phyloP scores from a whole-genome alignment of 345 rosid genomes.

The Diplotaxis tenuifolia region DNA sequence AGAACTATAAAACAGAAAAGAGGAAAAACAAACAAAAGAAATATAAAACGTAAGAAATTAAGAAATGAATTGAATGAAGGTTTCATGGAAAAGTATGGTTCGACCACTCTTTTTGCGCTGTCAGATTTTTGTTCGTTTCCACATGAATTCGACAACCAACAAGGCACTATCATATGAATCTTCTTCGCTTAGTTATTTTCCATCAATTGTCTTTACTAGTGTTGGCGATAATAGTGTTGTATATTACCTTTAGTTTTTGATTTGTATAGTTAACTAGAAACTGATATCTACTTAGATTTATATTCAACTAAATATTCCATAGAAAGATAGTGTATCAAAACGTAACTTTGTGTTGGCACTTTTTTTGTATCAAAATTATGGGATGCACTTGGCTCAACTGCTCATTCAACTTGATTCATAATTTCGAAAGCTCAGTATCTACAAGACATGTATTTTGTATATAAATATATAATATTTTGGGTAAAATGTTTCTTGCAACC shows the following conservation, averaged over 20 bases:
- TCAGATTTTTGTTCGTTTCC: conserved; percentile 32
- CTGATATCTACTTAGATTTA: background rate
- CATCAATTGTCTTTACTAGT: background rate
- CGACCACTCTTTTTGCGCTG: conserved; percentile 37
- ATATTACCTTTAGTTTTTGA: background rate
- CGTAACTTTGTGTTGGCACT: background rate
- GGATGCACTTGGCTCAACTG: background rate
- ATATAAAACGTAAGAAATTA: background rate
- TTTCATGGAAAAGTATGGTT: conserved; percentile 33
- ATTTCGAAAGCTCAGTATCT: background rate
- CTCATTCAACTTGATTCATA: background rate
- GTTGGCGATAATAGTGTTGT: background rate
- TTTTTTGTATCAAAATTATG: background rate
- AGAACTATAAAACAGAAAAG: no score
- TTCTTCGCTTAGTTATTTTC: conserved; percentile 4
- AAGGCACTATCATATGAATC: conserved; percentile 29
- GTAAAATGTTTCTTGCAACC: background rate
- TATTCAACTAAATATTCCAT: background rate
- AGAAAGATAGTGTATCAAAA: background rate
- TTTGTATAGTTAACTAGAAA: background rate
- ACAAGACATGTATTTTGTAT: background rate
- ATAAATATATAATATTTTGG: background rate
- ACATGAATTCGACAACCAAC: conserved; percentile 36
- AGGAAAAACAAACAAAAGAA: no score
- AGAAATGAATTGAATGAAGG: conserved; percentile 5